Evolutionary conservation across 2,329 filamentous ascomycete genomes (phyloP), one percentile per base, ranked within the genome.

Genomic region (Aspergillus pseudonomiae): DNA sequence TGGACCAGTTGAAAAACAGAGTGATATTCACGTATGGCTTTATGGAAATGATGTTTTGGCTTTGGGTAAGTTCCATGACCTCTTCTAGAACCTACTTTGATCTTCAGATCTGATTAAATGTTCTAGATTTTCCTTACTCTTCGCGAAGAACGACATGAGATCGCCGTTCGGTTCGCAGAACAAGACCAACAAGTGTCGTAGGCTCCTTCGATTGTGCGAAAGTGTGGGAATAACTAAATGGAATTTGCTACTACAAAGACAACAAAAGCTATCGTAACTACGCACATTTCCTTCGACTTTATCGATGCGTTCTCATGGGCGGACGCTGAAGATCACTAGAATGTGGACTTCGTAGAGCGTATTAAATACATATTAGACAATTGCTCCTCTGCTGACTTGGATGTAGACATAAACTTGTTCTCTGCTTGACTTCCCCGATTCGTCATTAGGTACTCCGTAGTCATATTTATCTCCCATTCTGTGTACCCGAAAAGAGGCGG

Each of bases 11-110:
- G 71, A 93, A 94, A 81, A 96, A 96, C 75, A 87, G 92, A 57
- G 82, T 96, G 46, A 87, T 96, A 46, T 96, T 97, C 75, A 89
- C 91, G 0, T 95, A 93, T 78, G 88, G 88, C 10, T 95, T 97
- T 72, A 74, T 96, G 73, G 94, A 97, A 82, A 87, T 92, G 76
- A 83, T 92, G 68, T 85, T 86, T 65, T 97, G 93, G 92, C 93
- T 96, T 78, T 97, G 93, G 93, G 88, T 88, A 74, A 39, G 32
- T 14, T 36, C 21, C 6, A 39, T 36, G 7, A 21, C 2, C 34
- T 16, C 34, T 26, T 39, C 9, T 4, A 26, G 11, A 36, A 6
- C 3, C 7, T 46, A 32, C 28, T 55, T 39, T 57, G 45, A 12
- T 48, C 54, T n/a, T 32, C 28, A 39, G 34, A 11, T 60, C 39